Conservation (phyloP, 2,329 filamentous ascomycete genomes). For the Colletotrichum lindemuthianum region DNA sequence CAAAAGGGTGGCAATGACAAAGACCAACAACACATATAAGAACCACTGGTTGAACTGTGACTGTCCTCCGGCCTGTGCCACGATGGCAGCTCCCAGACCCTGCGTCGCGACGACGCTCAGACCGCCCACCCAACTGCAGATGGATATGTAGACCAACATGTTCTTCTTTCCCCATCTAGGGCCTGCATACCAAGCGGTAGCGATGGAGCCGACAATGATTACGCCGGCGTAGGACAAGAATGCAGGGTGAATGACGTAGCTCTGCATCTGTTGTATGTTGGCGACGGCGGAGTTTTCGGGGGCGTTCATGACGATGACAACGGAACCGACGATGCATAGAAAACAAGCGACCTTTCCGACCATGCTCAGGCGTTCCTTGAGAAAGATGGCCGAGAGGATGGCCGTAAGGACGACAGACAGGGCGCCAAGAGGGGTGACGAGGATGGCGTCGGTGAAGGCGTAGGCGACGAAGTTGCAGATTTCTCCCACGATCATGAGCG, state of each 20-base stretch:
- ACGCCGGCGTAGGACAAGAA: constrained; percentile 88
- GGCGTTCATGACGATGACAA: constrained; percentile 95
- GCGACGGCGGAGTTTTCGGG: constrained; percentile 85
- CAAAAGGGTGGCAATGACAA: constrained; percentile 87
- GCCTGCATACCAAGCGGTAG: constrained; percentile 82
- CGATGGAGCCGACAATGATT: constrained; percentile 76
- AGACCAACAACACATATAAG: constrained; percentile 88
- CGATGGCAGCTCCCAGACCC: constrained; percentile 88
- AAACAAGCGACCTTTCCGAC: constrained; percentile 97
- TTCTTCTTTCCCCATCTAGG: constrained; percentile 94
- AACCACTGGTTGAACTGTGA: constrained; percentile 99
- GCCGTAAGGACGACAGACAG: constrained; percentile 93
- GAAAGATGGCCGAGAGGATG: constrained; percentile 89
- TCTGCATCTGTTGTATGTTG: constrained; percentile 92
- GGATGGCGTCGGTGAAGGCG: constrained; percentile 93
- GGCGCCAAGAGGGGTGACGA: constrained; percentile 92
- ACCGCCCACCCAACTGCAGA: constrained; percentile 94
- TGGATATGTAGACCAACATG: constrained; percentile 96
- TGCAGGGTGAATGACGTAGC: constrained; percentile 84
- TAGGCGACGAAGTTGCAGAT: constrained; percentile 98
- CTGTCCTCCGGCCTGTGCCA: constrained; percentile 83
- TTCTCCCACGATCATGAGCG: constrained; percentile 94
- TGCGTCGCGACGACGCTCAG: constrained; percentile 95
- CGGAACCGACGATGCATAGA: constrained; percentile 90
- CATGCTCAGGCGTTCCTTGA: constrained; percentile 95